Conservation (phyloP, 2,329 filamentous ascomycete species). For the Tolypocladium ophioglossoides region DNA sequence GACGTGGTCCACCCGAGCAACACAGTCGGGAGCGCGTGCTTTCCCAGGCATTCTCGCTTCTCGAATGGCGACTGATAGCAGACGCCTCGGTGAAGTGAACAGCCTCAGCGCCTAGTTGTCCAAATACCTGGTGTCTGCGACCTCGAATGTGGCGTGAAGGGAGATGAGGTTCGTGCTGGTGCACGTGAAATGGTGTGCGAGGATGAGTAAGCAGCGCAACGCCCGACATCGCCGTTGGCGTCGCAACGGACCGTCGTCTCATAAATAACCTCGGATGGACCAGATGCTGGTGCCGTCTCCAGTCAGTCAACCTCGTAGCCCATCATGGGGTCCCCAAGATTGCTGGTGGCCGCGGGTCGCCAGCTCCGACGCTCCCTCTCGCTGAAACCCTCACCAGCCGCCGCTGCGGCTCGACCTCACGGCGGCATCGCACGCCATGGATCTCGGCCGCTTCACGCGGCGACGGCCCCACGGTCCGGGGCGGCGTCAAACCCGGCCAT, state of each 20-base stretch:
- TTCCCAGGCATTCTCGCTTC: no score
- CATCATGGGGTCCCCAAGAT: slow-evolving; percentile 7
- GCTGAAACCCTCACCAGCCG: neutral
- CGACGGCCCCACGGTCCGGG: slow-evolving; percentile 3
- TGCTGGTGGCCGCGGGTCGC: slow-evolving; percentile 4
- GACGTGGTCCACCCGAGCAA: neutral
- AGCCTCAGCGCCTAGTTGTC: no score
- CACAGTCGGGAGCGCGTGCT: neutral
- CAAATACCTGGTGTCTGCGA: no score
- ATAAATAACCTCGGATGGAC: neutral
- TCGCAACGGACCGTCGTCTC: neutral
- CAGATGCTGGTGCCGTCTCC: neutral
- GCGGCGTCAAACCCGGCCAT: slow-evolving; percentile 60
- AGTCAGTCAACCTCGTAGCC: neutral
- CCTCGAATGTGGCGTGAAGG: neutral
- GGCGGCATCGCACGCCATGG: neutral
- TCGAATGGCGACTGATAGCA: no score
- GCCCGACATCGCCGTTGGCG: neutral
- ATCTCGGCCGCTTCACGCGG: neutral
- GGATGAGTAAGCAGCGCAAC: slow-evolving; percentile 6
- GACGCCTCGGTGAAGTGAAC: no score
- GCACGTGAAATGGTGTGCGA: slow-evolving; percentile 16
- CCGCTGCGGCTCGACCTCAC: neutral
- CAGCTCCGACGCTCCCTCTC: slow-evolving; percentile 2
- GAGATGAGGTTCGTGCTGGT: neutral